These are phyloP conservation scores for Cordyceps pruinosa DNA, from an alignment of 2,329 filamentous ascomycete genomes.

Conservation along the genomic window DNA sequence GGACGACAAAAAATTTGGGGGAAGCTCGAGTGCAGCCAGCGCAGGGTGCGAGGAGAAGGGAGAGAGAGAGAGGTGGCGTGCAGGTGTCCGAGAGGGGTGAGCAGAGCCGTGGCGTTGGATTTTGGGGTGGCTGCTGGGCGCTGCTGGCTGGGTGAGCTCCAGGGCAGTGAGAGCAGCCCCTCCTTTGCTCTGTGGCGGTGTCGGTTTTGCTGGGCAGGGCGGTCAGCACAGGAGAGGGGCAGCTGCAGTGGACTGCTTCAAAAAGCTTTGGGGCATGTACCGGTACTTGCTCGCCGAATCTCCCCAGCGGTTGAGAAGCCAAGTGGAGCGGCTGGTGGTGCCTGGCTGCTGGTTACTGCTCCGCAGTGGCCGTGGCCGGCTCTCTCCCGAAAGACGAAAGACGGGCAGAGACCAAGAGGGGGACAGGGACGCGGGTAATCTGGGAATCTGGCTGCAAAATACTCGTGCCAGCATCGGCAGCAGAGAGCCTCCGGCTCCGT, in stretches of 20 bases:
- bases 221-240: conserved; percentile 2
- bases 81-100: conserved; percentile 8
- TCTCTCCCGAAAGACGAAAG: conserved; percentile 1
- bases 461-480: too few relatives aligned
- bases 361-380: neutral
- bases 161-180: too few relatives aligned
- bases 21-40: neutral
- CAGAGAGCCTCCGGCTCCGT: neutral
- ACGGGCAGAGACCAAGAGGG: too few relatives aligned
- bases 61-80: too few relatives aligned
- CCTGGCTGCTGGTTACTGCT: neutral
- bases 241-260: neutral
- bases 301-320: conserved; percentile 15
- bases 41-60: too few relatives aligned
- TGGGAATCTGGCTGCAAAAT: too few relatives aligned
- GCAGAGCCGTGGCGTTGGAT: neutral
- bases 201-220: neutral
- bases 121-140: neutral
- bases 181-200: too few relatives aligned
- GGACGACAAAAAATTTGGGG: conserved; percentile 5
- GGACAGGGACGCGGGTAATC: too few relatives aligned
- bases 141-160: too few relatives aligned
- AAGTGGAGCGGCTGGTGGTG: conserved; percentile 11
- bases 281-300: conserved; percentile 10
- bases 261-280: conserved; percentile 16